phyloP scores from a whole-genome alignment of 1,139 yeast species.

The Saccharomyces hybrid region DNA sequence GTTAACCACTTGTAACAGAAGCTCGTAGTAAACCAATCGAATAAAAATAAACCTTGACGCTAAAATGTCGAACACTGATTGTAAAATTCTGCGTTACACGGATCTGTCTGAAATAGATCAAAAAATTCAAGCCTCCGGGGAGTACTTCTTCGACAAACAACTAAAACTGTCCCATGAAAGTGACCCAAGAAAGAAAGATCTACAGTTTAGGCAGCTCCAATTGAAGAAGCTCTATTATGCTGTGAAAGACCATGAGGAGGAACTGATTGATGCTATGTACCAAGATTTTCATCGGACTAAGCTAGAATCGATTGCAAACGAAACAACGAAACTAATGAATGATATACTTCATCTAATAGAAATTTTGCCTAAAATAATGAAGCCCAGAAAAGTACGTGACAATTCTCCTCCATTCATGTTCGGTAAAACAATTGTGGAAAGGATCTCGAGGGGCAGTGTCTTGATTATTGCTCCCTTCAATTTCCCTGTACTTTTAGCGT shows the following conservation, averaged over 20 bases:
- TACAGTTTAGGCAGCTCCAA: slow-evolving; percentile 54
- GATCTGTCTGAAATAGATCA: slow-evolving; percentile 18
- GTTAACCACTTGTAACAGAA: no score
- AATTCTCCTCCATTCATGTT: slow-evolving; percentile 42
- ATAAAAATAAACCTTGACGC: background rate
- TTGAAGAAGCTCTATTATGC: slow-evolving; percentile 64
- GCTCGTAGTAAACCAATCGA: no score
- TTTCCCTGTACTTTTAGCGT: slow-evolving; percentile 62
- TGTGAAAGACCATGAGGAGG: slow-evolving; percentile 51
- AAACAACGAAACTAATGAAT: slow-evolving; percentile 42
- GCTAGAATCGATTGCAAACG: slow-evolving; percentile 55
- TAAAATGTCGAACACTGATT: background rate
- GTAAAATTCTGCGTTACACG: slow-evolving; percentile 11
- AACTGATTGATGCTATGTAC: slow-evolving; percentile 49
- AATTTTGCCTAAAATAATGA: slow-evolving; percentile 54
- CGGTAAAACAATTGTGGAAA: slow-evolving; percentile 47
- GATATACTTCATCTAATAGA: slow-evolving; percentile 58
- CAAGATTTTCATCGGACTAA: slow-evolving; percentile 60
- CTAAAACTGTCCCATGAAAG: slow-evolving; percentile 10
- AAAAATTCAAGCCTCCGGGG: slow-evolving; percentile 12
- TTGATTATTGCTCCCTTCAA: slow-evolving; percentile 80
- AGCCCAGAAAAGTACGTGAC: slow-evolving; percentile 43
- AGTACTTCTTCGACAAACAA: slow-evolving; percentile 18
- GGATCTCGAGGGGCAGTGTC: slow-evolving; percentile 69
- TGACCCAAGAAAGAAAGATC: slow-evolving; percentile 32